These are phyloP conservation scores for Chalciporus pseudorubinellus DNA, from an alignment of 768 basidiomycete genomes.

Conservation along the genomic window DNA sequence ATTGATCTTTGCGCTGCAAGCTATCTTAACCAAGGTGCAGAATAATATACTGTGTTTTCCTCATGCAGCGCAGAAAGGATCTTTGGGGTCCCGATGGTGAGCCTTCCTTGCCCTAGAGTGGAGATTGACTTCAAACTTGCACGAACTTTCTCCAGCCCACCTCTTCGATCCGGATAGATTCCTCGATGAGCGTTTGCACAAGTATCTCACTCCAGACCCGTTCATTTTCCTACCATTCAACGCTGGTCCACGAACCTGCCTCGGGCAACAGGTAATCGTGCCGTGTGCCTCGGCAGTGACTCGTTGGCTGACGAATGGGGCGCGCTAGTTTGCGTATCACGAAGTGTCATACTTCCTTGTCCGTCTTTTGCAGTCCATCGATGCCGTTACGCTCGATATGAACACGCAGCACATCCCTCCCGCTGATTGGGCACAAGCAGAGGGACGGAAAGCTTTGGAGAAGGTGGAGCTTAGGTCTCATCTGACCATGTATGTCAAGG, in stretches of 20 bases:
- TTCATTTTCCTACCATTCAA: slow-evolving; percentile 73
- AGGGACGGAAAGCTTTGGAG: slow-evolving; percentile 39
- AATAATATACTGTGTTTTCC: slow-evolving; percentile 22
- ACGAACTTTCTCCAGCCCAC: slow-evolving; percentile 13
- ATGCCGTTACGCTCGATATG: slow-evolving; percentile 38
- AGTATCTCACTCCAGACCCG: slow-evolving; percentile 55
- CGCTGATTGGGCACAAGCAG: slow-evolving; percentile 31
- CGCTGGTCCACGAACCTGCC: slow-evolving; percentile 63
- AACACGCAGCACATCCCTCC: slow-evolving; percentile 36
- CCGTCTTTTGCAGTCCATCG: slow-evolving; percentile 50
- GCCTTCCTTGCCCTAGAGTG: not conserved
- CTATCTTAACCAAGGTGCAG: too few relatives aligned
- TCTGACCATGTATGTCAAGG: slow-evolving; percentile 43
- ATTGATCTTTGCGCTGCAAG: too few relatives aligned
- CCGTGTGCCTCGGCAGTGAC: not conserved
- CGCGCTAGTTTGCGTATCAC: slow-evolving; percentile 50
- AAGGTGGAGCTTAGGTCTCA: slow-evolving; percentile 39
- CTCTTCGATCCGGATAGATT: slow-evolving; percentile 66
- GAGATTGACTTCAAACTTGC: too few relatives aligned
- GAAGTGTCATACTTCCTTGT: slow-evolving; percentile 54
- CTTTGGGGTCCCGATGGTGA: slow-evolving; percentile 39
- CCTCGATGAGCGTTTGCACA: slow-evolving; percentile 53
- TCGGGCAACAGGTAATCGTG: slow-evolving; percentile 43
- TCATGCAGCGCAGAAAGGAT: slow-evolving; percentile 39
- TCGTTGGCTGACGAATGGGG: not conserved